Base-by-base conservation (phyloP, 495 filamentous ascomycete species). In the Hyaloscypha hepaticicola region DNA sequence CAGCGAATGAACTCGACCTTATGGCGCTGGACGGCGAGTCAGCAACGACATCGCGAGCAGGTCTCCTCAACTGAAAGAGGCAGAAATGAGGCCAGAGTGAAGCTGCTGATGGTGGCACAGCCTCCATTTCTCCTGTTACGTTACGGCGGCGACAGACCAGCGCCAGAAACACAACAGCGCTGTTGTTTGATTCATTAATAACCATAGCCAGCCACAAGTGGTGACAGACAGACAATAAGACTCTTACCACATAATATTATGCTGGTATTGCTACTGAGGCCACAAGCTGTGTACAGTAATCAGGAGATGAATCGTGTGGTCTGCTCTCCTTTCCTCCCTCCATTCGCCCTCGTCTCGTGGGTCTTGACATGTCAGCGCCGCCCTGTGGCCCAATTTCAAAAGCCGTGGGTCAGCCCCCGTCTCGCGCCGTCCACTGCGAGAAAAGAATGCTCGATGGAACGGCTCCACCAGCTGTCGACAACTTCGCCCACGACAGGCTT, bases 51-150 rank as follows among this genome's bases (percentile, higher is more conserved):
- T 9, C 38, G 2, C 31, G 2, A 45, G 38, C 38, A 45, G 38
- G 38, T 45, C 38, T 9, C 38, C 38, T 8, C 38, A 45, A 45
- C 11, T 45, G 38, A 16, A 16, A 14, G 38, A 3, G 38, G 19
- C n/a, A 16, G 38, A 16, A 45, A 16, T 0, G 38, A 45, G 7
- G 3, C 14, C 7, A 24, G 50, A 53, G 6, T 6, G 50, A 53
- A 1, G 55, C 8, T 33, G 55, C 55, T 57, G 55, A 21, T 57
- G 55, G 26, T 57, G 55, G 16, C 55, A 57, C 29, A 60, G 58
- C 45, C 58, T 41, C 27, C 34, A 60, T 28, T 48, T 60, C 38
- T 25, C 28, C 58, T 31, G 50, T 21, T 53, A 28, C 50, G 50
- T 53, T 48, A 25, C 56, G 33, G 45, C 5, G 26, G 55, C 55